Evolutionary conservation across 495 filamentous ascomycete species (phyloP).

Genomic region (Rusavskia elegans): DNA sequence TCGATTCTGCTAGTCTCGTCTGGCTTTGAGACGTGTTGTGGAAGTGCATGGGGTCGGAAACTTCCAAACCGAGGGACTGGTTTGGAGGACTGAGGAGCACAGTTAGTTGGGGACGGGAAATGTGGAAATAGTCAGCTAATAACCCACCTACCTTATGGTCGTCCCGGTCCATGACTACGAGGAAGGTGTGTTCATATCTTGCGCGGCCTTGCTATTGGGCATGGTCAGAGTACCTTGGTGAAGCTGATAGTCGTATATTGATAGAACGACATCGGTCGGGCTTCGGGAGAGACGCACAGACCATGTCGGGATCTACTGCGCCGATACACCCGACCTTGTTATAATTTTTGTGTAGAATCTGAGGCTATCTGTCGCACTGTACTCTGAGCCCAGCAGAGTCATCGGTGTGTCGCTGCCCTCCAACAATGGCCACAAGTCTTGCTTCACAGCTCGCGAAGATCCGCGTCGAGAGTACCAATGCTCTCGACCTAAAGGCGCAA

Average conservation of each 20-base stretch:
- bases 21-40: not conserved
- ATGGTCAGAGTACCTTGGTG: no score
- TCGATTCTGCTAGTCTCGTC: not conserved
- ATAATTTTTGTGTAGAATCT: no score
- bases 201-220: no score
- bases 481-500: constrained; percentile 78
- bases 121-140: not conserved
- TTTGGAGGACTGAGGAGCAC: not conserved
- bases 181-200: no score
- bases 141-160: not conserved
- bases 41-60: not conserved
- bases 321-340: no score
- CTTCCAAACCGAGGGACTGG: not conserved
- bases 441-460: constrained; percentile 68
- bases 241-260: no score
- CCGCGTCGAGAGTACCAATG: constrained; percentile 57
- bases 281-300: no score
- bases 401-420: not conserved
- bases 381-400: no score
- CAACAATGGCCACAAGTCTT: constrained; percentile 59
- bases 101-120: not conserved
- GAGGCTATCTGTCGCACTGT: no score
- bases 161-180: not conserved
- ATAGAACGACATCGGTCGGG: no score
- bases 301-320: no score